Percentiles rank a stretch among this genome's conserved stretches.
These are phyloP conservation scores for Gnomoniopsis sp. DNA, from an alignment of 2,329 filamentous ascomycete species.

Conservation along the genomic window DNA sequence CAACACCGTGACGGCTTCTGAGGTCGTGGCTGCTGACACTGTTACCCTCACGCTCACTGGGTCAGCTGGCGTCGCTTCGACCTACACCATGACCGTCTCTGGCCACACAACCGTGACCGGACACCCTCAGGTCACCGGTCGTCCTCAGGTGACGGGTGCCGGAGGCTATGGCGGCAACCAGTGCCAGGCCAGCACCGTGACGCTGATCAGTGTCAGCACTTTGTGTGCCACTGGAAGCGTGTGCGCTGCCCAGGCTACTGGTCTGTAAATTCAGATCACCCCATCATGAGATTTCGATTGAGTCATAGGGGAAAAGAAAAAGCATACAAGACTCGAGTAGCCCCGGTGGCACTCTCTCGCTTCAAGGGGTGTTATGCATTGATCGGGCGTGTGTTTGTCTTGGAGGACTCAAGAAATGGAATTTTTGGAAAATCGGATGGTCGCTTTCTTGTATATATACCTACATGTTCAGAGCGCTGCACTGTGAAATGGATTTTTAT, in stretches of 20 bases:
- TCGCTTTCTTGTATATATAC: no score
- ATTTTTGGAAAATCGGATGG: no score
- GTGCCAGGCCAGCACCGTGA: constrained; percentile 15
- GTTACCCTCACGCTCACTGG: constrained; percentile 12
- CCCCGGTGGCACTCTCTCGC: no score
- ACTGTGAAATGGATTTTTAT: no score
- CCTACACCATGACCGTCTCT: constrained; percentile 14
- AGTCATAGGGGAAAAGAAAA: no score
- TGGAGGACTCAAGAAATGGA: no score
- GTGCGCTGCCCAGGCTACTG: constrained; percentile 3
- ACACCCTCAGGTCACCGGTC: neutral
- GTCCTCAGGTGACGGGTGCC: neutral
- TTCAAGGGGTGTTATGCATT: no score
- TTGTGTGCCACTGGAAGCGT: constrained; percentile 9
- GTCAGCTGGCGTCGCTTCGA: constrained; percentile 10
- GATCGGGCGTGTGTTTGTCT: no score
- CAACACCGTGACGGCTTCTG: constrained; percentile 12
- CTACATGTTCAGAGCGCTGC: no score
- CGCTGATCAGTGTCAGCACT: constrained; percentile 13
- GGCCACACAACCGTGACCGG: constrained; percentile 5
- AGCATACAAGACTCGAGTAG: no score
- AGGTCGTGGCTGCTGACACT: constrained; percentile 13
- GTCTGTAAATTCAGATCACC: neutral
- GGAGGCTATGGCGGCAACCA: neutral
- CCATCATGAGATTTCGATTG: no score